These are phyloP conservation scores for Calonectria pteridis DNA, from an alignment of 2,329 filamentous ascomycete genomes.

Conservation along the genomic window DNA sequence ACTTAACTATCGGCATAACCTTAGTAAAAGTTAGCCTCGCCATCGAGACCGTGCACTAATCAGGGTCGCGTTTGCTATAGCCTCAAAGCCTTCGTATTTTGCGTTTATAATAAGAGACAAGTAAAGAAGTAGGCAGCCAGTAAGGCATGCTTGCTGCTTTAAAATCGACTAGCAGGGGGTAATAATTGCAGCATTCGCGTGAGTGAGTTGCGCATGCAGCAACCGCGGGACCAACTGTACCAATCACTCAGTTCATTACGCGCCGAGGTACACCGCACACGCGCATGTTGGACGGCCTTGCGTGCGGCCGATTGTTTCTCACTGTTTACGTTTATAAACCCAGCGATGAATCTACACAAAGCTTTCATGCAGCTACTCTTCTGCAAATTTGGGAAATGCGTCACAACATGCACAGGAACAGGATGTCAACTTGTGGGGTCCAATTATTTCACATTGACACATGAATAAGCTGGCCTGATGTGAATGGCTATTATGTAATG, in stretches of 20 bases:
- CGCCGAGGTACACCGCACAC: neutral
- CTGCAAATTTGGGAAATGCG: neutral
- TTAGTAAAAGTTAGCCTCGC: neutral
- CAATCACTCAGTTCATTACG: neutral
- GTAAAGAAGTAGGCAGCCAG: neutral
- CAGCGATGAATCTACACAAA: neutral
- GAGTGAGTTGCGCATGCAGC: neutral
- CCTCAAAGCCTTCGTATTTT: neutral
- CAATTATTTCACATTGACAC: neutral
- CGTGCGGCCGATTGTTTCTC: neutral
- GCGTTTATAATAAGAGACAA: neutral
- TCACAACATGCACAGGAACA: too few species aligned
- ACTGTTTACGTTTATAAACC: neutral
- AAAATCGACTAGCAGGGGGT: neutral
- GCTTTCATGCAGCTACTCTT: neutral
- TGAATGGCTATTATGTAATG: too few species aligned
- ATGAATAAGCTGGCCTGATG: neutral
- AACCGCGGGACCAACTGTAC: neutral
- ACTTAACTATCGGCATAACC: neutral
- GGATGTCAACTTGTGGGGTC: neutral
- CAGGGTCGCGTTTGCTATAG: neutral
- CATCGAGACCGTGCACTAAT: neutral
- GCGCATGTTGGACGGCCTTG: neutral
- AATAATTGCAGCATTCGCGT: neutral
- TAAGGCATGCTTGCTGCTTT: neutral